Evolutionary conservation across 257 asterid species (phyloP), one percentile per base, ranked within the genome.

Genomic region (Solanum bulbocastanum): DNA sequence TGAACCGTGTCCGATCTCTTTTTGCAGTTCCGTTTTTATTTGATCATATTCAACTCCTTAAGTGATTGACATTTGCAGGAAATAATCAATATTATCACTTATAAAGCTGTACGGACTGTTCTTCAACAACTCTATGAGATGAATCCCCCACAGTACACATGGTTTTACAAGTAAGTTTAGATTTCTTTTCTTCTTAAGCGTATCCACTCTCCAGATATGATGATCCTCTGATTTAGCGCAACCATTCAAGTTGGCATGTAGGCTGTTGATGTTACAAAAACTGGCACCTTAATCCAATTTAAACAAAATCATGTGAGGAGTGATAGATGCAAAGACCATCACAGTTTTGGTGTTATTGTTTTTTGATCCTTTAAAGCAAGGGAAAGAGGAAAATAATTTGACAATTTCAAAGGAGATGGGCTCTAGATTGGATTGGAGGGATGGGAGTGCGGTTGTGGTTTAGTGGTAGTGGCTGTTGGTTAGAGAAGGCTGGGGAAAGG

Each of bases 31-130:
- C 30, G 2, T 39, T 84, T 84, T 40, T 14, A 3, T 5, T 39
- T 15, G 30, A 58, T 33, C n/a, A 35, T 87, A 23, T 62, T 82
- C 75, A 66, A 39, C 72, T 71, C 83, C 39, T 56, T 39, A n/a
- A 13, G 32, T 56, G 74, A 42, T 73, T 86, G 58, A 8, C 40
- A 7, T 42, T 89, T 90, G 87, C 91, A 93, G 96, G 92, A 91
- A 75, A 90, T 94, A 22, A 86, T 95, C 78, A 92, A 91, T 86
- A 88, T 87, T 89, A 86, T 95, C 88, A 94, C 96, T 8, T 92
- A 87, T 52, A 95, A 94, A 89, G 98, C 96, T 69, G 95, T 92
- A n/a, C 93, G 92, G 89, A 93, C 96, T 32, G 95, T 95, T 87
- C 94, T 94, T 69, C 89, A 87, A 83, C 98, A 94, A 92, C 95